Evolutionary conservation across 2,329 filamentous ascomycete genomes (phyloP), one percentile per base, ranked within the genome.

Genomic region (Celoporthe dispersa): DNA sequence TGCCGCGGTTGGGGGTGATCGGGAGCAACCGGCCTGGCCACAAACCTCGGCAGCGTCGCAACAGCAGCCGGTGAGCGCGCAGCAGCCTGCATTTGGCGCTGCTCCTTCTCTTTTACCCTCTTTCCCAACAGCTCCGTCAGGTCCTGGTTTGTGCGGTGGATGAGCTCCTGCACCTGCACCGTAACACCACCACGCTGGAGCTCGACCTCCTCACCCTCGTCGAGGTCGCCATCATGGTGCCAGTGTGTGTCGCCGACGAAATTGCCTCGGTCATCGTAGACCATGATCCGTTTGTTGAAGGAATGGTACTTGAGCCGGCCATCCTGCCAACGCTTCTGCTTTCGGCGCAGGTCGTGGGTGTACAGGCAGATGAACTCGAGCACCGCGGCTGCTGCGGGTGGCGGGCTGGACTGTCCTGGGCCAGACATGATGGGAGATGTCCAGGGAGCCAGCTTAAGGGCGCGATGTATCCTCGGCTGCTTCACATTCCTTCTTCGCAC

Each of bases 261-360:
- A 78, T 94, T 93, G 0, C 92, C 89, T 2, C 88, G 84, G 62
- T 93, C 90, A 78, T 97, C 94, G 75, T 96, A 95, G 8, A 97
- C 92, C 93, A 98, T 97, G 71, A 96, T 84, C 5, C 93, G 90
- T 77, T 90, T 93, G 82, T 98, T 98, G 87, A 97, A 97, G 0
- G 92, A 91, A 77, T 98, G 94, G 73, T 91, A 97, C 73, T 91
- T 92, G 72, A 98, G 87, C 66, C 90, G 90, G 48, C 95, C 94
- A 90, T 98, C 94, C 76, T 97, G 93, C 94, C 94, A 98, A 71
- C 93, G 86, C 79, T 98, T 98, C 75, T 93, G 90, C 81, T 98
- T 98, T 68, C 93, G 90, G 66, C 90, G 89, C 57, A 97, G 79
- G 77, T 98, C 94, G 77, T 93, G 89, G 1, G 94, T 97, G 80